A percentile compares a stretch with the other conserved stretches of the same genome.
phyloP scores from a whole-genome alignment of 306 rosid species.

The Cucurbita maxima region DNA sequence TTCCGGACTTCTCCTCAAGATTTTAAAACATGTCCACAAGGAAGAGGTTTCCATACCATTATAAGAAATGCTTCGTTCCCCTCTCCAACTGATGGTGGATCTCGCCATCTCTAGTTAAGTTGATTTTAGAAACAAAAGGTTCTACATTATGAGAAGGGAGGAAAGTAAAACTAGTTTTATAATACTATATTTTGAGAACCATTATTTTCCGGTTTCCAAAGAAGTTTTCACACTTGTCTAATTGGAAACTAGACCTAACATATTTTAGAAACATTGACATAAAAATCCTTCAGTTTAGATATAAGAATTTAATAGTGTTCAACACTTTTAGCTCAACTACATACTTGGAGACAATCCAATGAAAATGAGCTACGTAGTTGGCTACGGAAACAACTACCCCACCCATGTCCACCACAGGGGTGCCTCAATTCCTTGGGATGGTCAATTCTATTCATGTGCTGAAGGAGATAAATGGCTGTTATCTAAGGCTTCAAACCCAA shows the following conservation, averaged over 20 bases:
- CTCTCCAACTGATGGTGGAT: too few species aligned
- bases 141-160: not conserved
- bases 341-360: conserved; percentile 69
- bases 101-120: not conserved
- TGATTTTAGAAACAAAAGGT: not conserved
- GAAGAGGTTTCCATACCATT: too few species aligned
- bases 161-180: not conserved
- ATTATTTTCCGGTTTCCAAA: not conserved
- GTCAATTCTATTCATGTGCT: conserved; percentile 20
- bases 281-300: not conserved
- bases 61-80: too few species aligned
- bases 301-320: not conserved
- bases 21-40: too few species aligned
- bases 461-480: conserved; percentile 44
- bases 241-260: not conserved
- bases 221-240: not conserved
- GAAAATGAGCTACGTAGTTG: conserved; percentile 70
- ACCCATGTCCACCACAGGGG: conserved; percentile 65
- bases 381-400: conserved; percentile 49
- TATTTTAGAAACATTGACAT: not conserved
- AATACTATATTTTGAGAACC: not conserved
- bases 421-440: conserved; percentile 66
- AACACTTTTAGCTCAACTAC: conserved; percentile 37
- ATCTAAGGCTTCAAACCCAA: conserved; percentile 45
- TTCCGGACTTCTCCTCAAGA: too few species aligned